Evolutionary conservation across 2,329 filamentous ascomycete genomes (phyloP), one percentile per base, ranked within the genome.

Genomic region (Ophiostoma tasmaniense): DNA sequence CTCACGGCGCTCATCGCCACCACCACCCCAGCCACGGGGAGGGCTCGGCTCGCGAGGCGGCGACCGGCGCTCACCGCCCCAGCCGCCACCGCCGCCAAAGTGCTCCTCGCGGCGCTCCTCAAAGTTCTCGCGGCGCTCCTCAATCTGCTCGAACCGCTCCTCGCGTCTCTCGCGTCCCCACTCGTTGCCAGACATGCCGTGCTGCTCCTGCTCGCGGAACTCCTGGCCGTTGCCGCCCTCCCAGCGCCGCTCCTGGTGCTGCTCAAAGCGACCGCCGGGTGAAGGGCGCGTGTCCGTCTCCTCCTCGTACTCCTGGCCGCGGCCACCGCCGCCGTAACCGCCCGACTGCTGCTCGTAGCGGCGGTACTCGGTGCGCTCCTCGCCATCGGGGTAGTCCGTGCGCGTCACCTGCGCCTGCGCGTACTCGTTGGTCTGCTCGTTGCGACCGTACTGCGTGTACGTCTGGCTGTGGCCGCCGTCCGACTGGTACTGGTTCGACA

Each of bases 401-500:
- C 87, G 80, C 39, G 80, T 83, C 73, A 86, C 84, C 75, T 88
- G 79, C 13, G 87, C 86, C 74, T 89, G 84, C 8, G 84, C 87
- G 73, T 88, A 88, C 65, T 83, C 82, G 72, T 83, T 79, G 25
- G 82, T 82, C 66, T 71, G 71, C 52, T 73, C 67, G 11, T 83
- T 82, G 68, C 81, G 85, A 37, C 85, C 87, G 71, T 88, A 87
- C 76, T 91, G 85, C 14, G 83, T 85, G 72, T 86, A 83, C 6
- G 81, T 85, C 74, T 89, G 82, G 3, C 82, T 85, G 76, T 87
- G 86, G 7, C 85, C 87, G 28, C 86, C 87, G 69, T 90, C 85
- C 7, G 84, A 78, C 52, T 83, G 74, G 42, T 82, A 81, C 70
- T 84, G 79, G 72, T 81, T 81, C 68, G 81, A 80, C 72, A 66